These are phyloP conservation scores for Spizellomyces sp. DNA, from an alignment of 192 early-diverging fungal genomes.

Conservation along the genomic window DNA sequence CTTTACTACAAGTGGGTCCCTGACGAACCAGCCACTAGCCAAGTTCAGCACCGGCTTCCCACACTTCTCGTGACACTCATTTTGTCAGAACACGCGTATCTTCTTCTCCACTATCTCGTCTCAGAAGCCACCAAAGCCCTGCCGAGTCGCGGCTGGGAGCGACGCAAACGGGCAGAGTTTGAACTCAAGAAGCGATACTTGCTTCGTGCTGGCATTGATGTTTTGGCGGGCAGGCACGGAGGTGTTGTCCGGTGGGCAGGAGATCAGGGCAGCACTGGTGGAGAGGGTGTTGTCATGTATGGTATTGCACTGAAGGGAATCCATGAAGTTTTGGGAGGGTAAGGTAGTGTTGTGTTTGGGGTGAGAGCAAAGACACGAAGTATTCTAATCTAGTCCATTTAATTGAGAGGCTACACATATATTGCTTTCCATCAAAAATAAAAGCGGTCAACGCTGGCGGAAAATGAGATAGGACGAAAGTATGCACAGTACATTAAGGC, in stretches of 20 bases:
- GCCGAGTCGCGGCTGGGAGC: conserved; percentile 22
- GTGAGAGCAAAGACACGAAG: too few relatives aligned
- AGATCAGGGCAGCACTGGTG: background rate
- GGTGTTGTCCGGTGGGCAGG: conserved; percentile 25
- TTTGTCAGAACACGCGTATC: conserved; percentile 36
- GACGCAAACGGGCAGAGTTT: conserved; percentile 19
- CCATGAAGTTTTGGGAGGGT: conserved; percentile 15
- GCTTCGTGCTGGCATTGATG: conserved; percentile 32
- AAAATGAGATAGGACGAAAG: too few relatives aligned
- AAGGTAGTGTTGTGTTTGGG: too few relatives aligned
- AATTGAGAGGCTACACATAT: too few relatives aligned
- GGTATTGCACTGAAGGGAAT: conserved; percentile 28
- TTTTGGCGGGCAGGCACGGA: conserved; percentile 24
- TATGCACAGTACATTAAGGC: too few relatives aligned
- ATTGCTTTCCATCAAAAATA: too few relatives aligned
- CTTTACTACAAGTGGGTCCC: conserved; percentile 44
- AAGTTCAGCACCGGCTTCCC: conserved; percentile 21
- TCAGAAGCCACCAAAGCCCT: conserved; percentile 11
- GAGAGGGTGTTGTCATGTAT: conserved; percentile 18
- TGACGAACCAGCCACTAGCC: conserved; percentile 7
- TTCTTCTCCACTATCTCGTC: conserved; percentile 26
- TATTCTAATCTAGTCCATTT: too few relatives aligned
- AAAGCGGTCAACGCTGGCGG: too few relatives aligned
- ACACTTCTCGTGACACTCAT: conserved; percentile 17
- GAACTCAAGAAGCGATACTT: conserved; percentile 31